Conservation (phyloP, 1,284 basidiomycete species). For the Chalciporus sp. region DNA sequence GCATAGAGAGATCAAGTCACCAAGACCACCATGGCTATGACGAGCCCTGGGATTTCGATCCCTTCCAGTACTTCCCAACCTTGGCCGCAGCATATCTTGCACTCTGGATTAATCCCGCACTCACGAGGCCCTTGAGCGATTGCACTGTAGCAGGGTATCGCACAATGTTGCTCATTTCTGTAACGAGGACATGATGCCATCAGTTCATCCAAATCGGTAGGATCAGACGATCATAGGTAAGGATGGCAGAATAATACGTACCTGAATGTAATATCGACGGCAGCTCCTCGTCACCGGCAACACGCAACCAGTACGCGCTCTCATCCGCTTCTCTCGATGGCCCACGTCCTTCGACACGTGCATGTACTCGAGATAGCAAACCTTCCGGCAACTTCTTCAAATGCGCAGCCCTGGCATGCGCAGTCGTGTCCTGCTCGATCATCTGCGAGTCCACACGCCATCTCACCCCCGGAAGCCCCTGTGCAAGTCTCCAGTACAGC, state of each 20-base stretch:
- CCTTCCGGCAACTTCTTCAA: conserved; percentile 75
- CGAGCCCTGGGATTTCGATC: conserved; percentile 24
- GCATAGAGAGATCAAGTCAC: too few species aligned
- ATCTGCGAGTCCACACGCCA: conserved; percentile 54
- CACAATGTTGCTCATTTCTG: conserved; percentile 81
- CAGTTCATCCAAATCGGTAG: conserved; percentile 7
- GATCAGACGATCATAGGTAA: not conserved
- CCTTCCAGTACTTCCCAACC: conserved; percentile 81
- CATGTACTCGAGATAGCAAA: conserved; percentile 58
- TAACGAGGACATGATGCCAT: not conserved
- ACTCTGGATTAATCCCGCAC: conserved; percentile 82
- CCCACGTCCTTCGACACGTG: conserved; percentile 22
- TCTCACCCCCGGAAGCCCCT: conserved; percentile 75
- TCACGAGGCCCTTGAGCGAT: conserved; percentile 83
- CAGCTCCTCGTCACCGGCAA: conserved; percentile 68
- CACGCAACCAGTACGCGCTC: conserved; percentile 71
- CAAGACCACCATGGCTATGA: conserved; percentile 8
- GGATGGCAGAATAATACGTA: conserved; percentile 33
- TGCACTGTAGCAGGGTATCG: conserved; percentile 83
- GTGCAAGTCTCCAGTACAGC: conserved; percentile 80
- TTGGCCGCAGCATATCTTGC: conserved; percentile 76
- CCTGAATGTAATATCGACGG: conserved; percentile 59
- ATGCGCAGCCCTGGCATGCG: conserved; percentile 70
- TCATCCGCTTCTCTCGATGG: conserved; percentile 58
- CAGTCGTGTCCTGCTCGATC: conserved; percentile 72